phyloP scores from a whole-genome alignment of 306 rosid species.

The Mimosa bimucronata region DNA sequence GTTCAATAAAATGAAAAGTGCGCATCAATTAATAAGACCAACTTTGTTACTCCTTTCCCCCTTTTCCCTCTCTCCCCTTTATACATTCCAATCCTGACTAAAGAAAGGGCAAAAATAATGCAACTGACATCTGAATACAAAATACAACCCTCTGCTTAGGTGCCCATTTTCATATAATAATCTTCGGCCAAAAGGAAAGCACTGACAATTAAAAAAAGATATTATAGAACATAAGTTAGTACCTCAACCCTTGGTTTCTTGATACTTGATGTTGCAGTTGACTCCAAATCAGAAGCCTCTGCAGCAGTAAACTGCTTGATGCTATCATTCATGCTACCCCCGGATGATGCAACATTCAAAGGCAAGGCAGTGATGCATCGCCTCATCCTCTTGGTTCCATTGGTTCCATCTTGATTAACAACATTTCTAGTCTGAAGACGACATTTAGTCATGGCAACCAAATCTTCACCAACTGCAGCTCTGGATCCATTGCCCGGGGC shows the following conservation, averaged over 20 bases:
- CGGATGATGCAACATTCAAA: constrained; percentile 79
- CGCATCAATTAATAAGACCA: constrained; percentile 8
- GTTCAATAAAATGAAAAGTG: constrained; percentile 8
- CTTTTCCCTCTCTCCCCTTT: constrained; percentile 4
- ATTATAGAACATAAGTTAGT: constrained; percentile 20
- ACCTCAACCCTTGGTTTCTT: constrained; percentile 91
- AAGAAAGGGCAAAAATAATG: not conserved
- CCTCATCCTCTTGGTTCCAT: constrained; percentile 89
- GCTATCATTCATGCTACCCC: constrained; percentile 76
- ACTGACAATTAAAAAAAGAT: constrained; percentile 6
- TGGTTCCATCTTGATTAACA: constrained; percentile 76
- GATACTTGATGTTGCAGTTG: constrained; percentile 84
- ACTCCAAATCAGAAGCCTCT: constrained; percentile 87
- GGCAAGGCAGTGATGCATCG: constrained; percentile 91
- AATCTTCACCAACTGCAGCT: constrained; percentile 98
- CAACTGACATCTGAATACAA: constrained; percentile 9
- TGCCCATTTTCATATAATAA: constrained; percentile 8
- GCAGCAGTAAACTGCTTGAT: constrained; percentile 62
- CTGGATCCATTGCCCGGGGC: constrained; percentile 99
- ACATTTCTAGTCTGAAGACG: constrained; percentile 91
- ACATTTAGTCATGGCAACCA: constrained; percentile 97
- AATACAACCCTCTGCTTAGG: not conserved
- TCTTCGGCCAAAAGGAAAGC: constrained; percentile 9
- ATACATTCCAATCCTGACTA: not conserved
- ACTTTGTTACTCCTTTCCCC: constrained; percentile 13